phyloP scores from a whole-genome alignment of 2,329 filamentous ascomycete species.

The Pezicula neosporulosa region DNA sequence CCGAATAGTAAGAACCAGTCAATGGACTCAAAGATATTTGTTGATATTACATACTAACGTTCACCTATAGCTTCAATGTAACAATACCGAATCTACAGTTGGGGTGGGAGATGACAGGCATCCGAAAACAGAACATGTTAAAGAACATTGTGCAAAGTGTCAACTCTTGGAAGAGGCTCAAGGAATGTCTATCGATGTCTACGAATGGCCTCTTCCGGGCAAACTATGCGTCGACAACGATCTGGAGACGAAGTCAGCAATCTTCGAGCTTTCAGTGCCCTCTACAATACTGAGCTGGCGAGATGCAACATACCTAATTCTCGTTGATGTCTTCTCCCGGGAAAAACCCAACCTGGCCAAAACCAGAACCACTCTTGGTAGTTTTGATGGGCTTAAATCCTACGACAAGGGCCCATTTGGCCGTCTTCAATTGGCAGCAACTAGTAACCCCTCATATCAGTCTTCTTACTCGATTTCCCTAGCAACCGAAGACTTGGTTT shows the following conservation, averaged over 20 bases:
- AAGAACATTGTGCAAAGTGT: constrained; percentile 35
- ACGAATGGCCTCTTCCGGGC: constrained; percentile 54
- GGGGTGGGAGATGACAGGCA: constrained; percentile 6
- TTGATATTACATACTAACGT: too few species aligned
- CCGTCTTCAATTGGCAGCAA: constrained; percentile 11
- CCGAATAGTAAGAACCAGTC: not conserved
- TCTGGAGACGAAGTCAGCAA: constrained; percentile 34
- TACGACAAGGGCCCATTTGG: not conserved
- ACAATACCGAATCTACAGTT: not conserved
- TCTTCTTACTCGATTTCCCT: too few species aligned
- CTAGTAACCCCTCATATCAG: too few species aligned
- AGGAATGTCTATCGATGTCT: constrained; percentile 38
- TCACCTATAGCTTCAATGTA: not conserved
- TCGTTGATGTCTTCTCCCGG: constrained; percentile 34
- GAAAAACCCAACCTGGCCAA: not conserved
- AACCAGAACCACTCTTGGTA: not conserved
- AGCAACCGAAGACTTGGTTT: too few species aligned
- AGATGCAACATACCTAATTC: constrained; percentile 40
- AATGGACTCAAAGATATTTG: too few species aligned
- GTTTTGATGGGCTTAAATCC: constrained; percentile 3
- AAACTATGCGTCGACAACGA: not conserved
- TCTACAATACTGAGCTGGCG: constrained; percentile 42
- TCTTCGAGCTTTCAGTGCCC: constrained; percentile 51
- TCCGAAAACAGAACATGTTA: not conserved
- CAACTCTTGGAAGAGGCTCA: constrained; percentile 26